Evolutionary conservation across 352 stramenopile species (phyloP).

Genomic region (Globisporangium echinulatum): DNA sequence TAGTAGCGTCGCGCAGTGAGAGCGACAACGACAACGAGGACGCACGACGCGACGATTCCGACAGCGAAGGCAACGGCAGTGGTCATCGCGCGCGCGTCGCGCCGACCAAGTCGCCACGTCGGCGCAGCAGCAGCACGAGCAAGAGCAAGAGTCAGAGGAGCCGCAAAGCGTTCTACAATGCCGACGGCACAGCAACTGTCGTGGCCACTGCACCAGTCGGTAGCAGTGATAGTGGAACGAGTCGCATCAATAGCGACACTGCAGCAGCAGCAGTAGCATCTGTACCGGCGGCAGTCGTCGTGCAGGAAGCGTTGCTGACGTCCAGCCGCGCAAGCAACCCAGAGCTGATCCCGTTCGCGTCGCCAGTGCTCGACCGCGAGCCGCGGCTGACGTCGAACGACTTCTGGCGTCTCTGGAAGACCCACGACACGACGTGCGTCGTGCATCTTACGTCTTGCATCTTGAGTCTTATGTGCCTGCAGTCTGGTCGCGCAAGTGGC

Average conservation of each 20-base stretch:
- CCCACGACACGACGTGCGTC: slow-evolving; percentile 58
- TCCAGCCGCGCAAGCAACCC: slow-evolving; percentile 12
- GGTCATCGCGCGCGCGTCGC: slow-evolving; percentile 12
- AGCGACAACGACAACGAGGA: slow-evolving; percentile 17
- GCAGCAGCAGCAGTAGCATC: no score
- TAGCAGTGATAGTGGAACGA: background rate
- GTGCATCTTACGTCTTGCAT: background rate
- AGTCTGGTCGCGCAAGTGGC: background rate
- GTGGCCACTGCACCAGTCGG: background rate
- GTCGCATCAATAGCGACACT: background rate
- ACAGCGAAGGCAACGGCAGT: slow-evolving; percentile 11
- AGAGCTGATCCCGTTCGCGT: slow-evolving; percentile 49
- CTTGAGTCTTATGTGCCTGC: background rate
- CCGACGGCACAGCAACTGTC: slow-evolving; percentile 26
- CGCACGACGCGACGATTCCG: slow-evolving; percentile 6
- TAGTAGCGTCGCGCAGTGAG: slow-evolving; percentile 9
- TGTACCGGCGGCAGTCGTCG: background rate
- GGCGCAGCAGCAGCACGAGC: background rate
- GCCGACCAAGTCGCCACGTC: slow-evolving; percentile 12
- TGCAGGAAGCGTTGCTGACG: slow-evolving; percentile 9
- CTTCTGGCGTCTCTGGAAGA: slow-evolving; percentile 48
- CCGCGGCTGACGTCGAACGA: slow-evolving; percentile 16
- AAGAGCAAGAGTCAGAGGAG: slow-evolving; percentile 11
- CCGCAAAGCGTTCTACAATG: slow-evolving; percentile 33
- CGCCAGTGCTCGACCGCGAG: slow-evolving; percentile 35